Evolutionary conservation across 805 yeast genomes (phyloP).

Genomic region (Millerozyma acaciae): DNA sequence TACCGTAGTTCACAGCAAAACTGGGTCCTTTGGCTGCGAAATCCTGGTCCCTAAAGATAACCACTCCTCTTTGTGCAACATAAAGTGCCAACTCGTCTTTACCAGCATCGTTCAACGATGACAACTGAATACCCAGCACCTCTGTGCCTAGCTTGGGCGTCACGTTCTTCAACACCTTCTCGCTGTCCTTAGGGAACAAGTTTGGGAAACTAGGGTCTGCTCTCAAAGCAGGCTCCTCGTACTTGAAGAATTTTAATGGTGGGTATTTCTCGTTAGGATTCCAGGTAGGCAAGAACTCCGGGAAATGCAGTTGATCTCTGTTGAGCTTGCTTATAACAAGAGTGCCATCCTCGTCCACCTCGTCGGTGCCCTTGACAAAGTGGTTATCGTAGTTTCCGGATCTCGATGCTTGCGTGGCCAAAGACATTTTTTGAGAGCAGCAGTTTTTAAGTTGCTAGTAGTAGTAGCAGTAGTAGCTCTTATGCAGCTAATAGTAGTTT

Average conservation of each 20-base stretch:
- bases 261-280: constrained; percentile 53
- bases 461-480: no score
- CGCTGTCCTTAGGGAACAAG: constrained; percentile 41
- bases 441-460: no score
- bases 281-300: constrained; percentile 68
- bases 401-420: constrained; percentile 1
- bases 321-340: constrained; percentile 42
- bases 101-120: constrained; percentile 47
- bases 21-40: constrained; percentile 49
- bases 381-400: constrained; percentile 44
- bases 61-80: constrained; percentile 69
- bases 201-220: constrained; percentile 58
- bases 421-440: no score
- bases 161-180: constrained; percentile 33
- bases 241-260: constrained; percentile 53
- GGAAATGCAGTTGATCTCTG: constrained; percentile 34
- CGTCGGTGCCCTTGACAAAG: constrained; percentile 50
- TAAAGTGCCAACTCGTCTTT: constrained; percentile 67
- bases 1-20: constrained; percentile 51
- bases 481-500: no score
- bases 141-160: constrained; percentile 73
- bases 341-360: constrained; percentile 45
- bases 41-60: constrained; percentile 64
- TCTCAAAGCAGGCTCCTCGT: constrained; percentile 58
- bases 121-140: constrained; percentile 56